phyloP scores from a whole-genome alignment of 768 basidiomycete species.

The Leccinellum albellum region DNA sequence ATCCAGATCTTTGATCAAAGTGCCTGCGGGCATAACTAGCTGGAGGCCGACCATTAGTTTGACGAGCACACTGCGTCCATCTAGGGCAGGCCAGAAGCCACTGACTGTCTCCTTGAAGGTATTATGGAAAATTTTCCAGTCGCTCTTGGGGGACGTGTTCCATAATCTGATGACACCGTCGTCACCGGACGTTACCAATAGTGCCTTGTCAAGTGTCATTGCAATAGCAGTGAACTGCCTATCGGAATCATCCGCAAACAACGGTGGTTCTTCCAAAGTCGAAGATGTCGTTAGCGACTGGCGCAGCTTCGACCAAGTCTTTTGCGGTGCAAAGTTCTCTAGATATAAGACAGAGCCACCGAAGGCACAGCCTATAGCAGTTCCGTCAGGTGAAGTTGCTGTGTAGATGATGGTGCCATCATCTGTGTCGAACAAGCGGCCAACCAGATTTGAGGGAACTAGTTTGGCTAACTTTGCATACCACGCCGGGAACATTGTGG shows the following conservation, averaged over 20 bases:
- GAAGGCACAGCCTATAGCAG: background rate
- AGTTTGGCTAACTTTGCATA: slow-evolving; percentile 10
- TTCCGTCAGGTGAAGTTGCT: slow-evolving; percentile 10
- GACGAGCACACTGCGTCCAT: slow-evolving; percentile 10
- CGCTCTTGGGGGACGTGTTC: slow-evolving; percentile 3
- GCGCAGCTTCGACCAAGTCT: slow-evolving; percentile 5
- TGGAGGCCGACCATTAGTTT: slow-evolving; percentile 9
- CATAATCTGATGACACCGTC: slow-evolving; percentile 12
- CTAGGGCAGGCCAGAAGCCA: slow-evolving; percentile 9
- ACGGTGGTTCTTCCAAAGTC: slow-evolving; percentile 7
- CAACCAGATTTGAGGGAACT: slow-evolving; percentile 2
- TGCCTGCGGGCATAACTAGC: background rate
- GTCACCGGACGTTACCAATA: slow-evolving; percentile 7
- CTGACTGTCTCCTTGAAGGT: background rate
- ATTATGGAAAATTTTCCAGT: slow-evolving; percentile 5
- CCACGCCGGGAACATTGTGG: slow-evolving; percentile 12
- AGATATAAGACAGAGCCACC: slow-evolving; percentile 1
- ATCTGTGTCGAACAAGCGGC: slow-evolving; percentile 4
- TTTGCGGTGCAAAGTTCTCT: background rate
- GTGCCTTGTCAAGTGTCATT: slow-evolving; percentile 6
- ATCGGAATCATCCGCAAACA: background rate
- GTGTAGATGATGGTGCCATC: slow-evolving; percentile 4
- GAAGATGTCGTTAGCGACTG: background rate
- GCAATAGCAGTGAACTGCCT: background rate
- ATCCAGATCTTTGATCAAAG: slow-evolving; percentile 7